Conservation (phyloP, 352 stramenopile species). For the Globisporangium apiculatum region DNA sequence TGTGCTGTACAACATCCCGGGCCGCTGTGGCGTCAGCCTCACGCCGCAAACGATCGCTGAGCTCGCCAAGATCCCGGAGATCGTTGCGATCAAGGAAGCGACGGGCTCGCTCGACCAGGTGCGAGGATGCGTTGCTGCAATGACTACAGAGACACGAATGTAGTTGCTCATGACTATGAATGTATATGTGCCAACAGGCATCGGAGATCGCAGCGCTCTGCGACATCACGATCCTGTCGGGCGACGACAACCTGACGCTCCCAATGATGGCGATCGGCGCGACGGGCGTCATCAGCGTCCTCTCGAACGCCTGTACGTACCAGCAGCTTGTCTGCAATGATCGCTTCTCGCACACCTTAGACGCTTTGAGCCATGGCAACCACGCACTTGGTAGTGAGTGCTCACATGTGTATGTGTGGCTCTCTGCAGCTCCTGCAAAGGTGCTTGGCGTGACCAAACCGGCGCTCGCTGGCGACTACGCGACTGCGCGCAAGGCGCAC, state of each 20-base stretch:
- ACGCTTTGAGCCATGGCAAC: too few relatives aligned
- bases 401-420: neutral
- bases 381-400: too few relatives aligned
- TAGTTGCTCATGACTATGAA: neutral
- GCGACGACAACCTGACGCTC: constrained; percentile 88
- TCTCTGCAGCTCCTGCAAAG: constrained; percentile 61
- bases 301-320: constrained; percentile 83
- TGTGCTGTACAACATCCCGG: constrained; percentile 97
- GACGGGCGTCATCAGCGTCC: constrained; percentile 87
- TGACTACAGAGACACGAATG: neutral
- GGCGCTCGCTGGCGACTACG: constrained; percentile 77
- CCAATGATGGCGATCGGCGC: constrained; percentile 87
- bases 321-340: too few relatives aligned
- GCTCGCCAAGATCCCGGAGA: constrained; percentile 90
- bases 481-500: constrained; percentile 70
- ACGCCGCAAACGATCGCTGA: constrained; percentile 91
- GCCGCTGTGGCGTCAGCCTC: constrained; percentile 94
- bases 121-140: neutral
- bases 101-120: constrained; percentile 89
- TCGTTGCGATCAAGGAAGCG: constrained; percentile 97
- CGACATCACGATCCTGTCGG: constrained; percentile 89
- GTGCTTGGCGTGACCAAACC: constrained; percentile 78
- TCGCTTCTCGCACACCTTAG: too few relatives aligned
- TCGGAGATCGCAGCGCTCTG: constrained; percentile 85
- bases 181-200: constrained; percentile 22